Evolutionary conservation across 768 basidiomycete genomes (phyloP), one percentile per base, ranked within the genome.

Genomic region (Udeniomyces megalosporus): DNA sequence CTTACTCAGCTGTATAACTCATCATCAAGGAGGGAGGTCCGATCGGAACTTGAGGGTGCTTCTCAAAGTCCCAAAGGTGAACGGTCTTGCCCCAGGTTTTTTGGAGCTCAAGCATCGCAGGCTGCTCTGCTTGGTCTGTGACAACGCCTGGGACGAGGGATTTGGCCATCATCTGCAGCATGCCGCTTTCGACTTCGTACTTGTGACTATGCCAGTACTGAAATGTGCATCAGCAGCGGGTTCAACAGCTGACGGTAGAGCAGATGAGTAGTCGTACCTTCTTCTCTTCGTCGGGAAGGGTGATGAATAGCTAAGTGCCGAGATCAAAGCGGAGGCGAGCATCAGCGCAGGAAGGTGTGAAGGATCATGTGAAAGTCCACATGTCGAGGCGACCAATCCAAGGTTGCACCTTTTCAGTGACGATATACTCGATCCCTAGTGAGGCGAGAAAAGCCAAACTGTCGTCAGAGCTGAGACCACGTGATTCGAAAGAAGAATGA

Each of bases 21-120:
- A 78, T 76, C 79, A 80, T 78, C 50, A 79, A 71, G 44, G 73
- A 69, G 2, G 78, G 79, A 1, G 76, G 78, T 20, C 78, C 78
- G 46, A 80, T 69, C 2, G 76, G 77, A 28, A 77, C 60, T 38
- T 77, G 75, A 0, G 77, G 74, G 62, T 75, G 62, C 34, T 70
- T 71, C 63, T 78, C 78, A 58, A 63, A 71, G 64, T 68, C 67
- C 71, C 71, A 69, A 28, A 29, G 32, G n/a, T 71, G 71, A 17
- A 70, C 69, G 2, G 71, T 73, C 71, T 79, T 80, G 45, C 78
- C 80, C 61, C 79, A 80, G 3, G 77, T 77, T 49, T 72, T 69
- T 59, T 80, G 77, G 3, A 79, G 69, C 60, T 77, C 74, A 10
- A 74, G 70, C 77, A 80, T 79, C 24, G 45, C 47, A 5, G 47